Evolutionary conservation across 768 basidiomycete genomes (phyloP).

Genomic region (Chiua virens): DNA sequence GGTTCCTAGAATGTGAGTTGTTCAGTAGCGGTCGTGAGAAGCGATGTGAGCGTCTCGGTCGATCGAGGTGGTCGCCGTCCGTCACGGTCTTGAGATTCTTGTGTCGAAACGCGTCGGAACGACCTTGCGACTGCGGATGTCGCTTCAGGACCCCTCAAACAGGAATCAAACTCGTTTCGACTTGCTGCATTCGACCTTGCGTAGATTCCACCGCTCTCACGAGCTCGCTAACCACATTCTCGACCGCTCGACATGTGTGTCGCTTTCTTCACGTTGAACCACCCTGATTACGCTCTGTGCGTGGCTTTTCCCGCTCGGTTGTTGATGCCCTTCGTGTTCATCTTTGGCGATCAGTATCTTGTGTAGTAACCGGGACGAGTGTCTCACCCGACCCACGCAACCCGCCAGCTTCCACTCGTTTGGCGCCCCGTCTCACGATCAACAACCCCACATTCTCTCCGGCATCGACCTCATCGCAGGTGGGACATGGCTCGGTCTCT

Average conservation of each 20-base stretch:
- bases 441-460: slow-evolving; percentile 52
- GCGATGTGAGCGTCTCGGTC: neutral
- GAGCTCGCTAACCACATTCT: too few species aligned
- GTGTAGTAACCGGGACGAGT: slow-evolving; percentile 78
- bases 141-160: slow-evolving; percentile 7
- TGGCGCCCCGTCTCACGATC: slow-evolving; percentile 27
- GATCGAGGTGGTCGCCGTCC: neutral
- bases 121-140: neutral
- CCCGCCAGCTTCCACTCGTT: slow-evolving; percentile 72
- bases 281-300: slow-evolving; percentile 78
- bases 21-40: slow-evolving; percentile 9
- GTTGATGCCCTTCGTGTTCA: neutral
- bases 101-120: too few species aligned
- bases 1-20: too few species aligned
- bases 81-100: slow-evolving; percentile 6
- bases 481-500: slow-evolving; percentile 83
- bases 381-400: slow-evolving; percentile 61
- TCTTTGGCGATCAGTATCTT: slow-evolving; percentile 50
- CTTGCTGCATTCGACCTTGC: too few species aligned
- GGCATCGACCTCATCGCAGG: slow-evolving; percentile 73
- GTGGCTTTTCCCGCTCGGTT: slow-evolving; percentile 1
- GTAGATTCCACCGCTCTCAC: too few species aligned
- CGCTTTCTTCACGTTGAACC: slow-evolving; percentile 73
- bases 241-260: slow-evolving; percentile 49
- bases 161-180: too few species aligned